phyloP scores from a whole-genome alignment of 2,329 filamentous ascomycete species.

The Aureobasidium sp. region DNA sequence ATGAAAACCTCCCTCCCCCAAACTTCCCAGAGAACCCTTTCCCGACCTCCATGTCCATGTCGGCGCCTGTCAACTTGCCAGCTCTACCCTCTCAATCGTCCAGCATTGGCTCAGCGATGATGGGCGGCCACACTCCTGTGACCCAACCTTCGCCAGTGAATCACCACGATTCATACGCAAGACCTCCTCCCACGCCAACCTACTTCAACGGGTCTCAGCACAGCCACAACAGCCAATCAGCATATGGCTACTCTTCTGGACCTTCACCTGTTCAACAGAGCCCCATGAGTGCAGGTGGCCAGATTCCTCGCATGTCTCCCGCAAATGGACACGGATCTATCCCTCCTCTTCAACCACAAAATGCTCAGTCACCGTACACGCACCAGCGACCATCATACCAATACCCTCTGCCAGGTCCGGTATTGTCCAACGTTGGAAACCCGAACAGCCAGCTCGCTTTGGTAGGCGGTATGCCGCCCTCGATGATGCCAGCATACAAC shows the following conservation, averaged over 20 bases:
- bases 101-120: constrained; percentile 35
- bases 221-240: constrained; percentile 41
- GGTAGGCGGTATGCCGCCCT: constrained; percentile 50
- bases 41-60: constrained; percentile 48
- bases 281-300: constrained; percentile 38
- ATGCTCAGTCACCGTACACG: constrained; percentile 35
- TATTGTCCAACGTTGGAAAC: constrained; percentile 71
- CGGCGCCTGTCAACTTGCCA: constrained; percentile 42
- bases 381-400: constrained; percentile 42
- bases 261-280: constrained; percentile 42
- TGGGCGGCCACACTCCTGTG: constrained; percentile 28
- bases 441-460: constrained; percentile 65
- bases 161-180: constrained; percentile 48
- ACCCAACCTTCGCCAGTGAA: constrained; percentile 36
- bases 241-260: constrained; percentile 41
- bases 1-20: constrained; percentile 56
- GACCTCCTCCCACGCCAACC: constrained; percentile 51
- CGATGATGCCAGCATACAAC: constrained; percentile 52
- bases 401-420: constrained; percentile 56
- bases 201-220: constrained; percentile 53
- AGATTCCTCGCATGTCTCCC: constrained; percentile 45
- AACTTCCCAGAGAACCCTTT: constrained; percentile 63
- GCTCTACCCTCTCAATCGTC: constrained; percentile 39
- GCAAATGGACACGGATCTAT: constrained; percentile 34
- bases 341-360: constrained; percentile 38